Conservation (phyloP, 345 rosid genomes). For the Murraya paniculata region DNA sequence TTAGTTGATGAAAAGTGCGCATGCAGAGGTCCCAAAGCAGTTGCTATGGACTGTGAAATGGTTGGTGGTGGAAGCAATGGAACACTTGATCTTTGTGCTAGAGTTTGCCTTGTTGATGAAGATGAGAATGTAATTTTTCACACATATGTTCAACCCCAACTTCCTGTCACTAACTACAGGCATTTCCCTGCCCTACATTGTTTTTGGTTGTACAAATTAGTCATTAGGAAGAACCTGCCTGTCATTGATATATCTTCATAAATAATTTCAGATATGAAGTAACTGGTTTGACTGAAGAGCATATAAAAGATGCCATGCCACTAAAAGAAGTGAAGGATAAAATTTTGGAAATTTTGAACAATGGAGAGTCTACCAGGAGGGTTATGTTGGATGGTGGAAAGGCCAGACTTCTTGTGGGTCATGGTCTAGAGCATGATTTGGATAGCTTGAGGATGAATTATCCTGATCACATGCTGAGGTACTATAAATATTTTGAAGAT, state of each 20-base stretch:
- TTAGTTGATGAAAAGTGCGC: slow-evolving; percentile 9
- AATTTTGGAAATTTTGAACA: slow-evolving; percentile 43
- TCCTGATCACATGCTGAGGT: slow-evolving; percentile 68
- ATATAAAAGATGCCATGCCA: slow-evolving; percentile 55
- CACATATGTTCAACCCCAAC: slow-evolving; percentile 53
- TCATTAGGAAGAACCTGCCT: not conserved
- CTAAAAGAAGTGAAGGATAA: slow-evolving; percentile 46
- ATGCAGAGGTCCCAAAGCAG: slow-evolving; percentile 34
- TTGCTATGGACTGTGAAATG: slow-evolving; percentile 78
- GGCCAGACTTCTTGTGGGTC: slow-evolving; percentile 70
- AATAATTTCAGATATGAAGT: slow-evolving; percentile 46
- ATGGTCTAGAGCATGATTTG: slow-evolving; percentile 59
- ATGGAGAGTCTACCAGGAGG: slow-evolving; percentile 40
- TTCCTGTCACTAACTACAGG: slow-evolving; percentile 65
- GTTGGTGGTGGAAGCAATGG: slow-evolving; percentile 72
- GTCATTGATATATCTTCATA: not conserved
- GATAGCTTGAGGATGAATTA: slow-evolving; percentile 58
- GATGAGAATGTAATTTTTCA: slow-evolving; percentile 60
- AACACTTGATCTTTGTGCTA: slow-evolving; percentile 54
- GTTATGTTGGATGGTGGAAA: slow-evolving; percentile 39
- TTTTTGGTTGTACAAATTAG: slow-evolving; percentile 3
- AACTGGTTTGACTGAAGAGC: slow-evolving; percentile 69
- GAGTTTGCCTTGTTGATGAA: slow-evolving; percentile 68
- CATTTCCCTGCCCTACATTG: slow-evolving; percentile 6
- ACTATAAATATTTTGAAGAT: slow-evolving; percentile 3